Evolutionary conservation across 352 stramenopile genomes (phyloP).

Genomic region (Pythium aphanidermatum): DNA sequence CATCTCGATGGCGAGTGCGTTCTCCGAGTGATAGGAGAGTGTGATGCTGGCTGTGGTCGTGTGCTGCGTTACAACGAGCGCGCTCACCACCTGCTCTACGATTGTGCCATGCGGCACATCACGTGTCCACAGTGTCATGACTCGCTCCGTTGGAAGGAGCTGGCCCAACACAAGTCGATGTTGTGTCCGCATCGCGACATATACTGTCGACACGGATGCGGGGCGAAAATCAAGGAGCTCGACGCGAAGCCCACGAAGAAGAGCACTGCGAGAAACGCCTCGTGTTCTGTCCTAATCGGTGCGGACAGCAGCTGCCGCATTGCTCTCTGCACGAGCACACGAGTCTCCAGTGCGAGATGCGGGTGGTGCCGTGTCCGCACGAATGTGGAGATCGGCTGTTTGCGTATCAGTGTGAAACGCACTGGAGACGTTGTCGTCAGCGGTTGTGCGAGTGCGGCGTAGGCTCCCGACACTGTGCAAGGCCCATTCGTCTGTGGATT

Average conservation of each 20-base stretch:
- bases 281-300: constrained; percentile 49
- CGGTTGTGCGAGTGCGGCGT: constrained; percentile 54
- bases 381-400: constrained; percentile 53
- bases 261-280: constrained; percentile 36
- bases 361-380: constrained; percentile 49
- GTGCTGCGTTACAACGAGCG: constrained; percentile 45
- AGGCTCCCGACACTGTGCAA: constrained; percentile 36
- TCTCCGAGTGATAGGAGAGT: constrained; percentile 39
- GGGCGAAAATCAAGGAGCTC: constrained; percentile 27
- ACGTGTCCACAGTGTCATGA: constrained; percentile 45
- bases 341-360: constrained; percentile 41
- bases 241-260: constrained; percentile 41
- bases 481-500: constrained; percentile 65
- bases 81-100: constrained; percentile 47
- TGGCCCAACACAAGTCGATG: constrained; percentile 39
- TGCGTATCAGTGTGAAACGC: constrained; percentile 48
- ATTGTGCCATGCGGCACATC: constrained; percentile 41
- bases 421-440: constrained; percentile 61
- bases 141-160: constrained; percentile 22
- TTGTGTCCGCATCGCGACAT: constrained; percentile 46
- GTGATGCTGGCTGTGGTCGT: constrained; percentile 37
- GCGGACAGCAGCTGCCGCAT: constrained; percentile 31
- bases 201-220: constrained; percentile 52
- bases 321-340: constrained; percentile 36
- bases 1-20: constrained; percentile 48